Evolutionary conservation across 768 basidiomycete genomes (phyloP).

Genomic region (Termitomyces sp.): DNA sequence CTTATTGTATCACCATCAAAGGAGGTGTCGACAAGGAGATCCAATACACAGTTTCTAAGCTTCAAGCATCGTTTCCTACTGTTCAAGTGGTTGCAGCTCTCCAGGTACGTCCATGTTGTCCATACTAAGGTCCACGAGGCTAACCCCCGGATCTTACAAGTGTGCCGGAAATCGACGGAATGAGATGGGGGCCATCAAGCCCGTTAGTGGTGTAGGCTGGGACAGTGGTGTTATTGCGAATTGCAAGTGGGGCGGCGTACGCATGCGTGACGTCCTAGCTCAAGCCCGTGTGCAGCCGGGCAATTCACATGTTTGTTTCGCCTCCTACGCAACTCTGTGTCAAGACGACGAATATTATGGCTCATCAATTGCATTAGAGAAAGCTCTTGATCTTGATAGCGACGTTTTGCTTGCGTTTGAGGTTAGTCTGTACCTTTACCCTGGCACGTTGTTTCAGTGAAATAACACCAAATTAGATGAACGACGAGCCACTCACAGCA

Average conservation of each 20-base stretch:
- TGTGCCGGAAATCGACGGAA: conserved; percentile 66
- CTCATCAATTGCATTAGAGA: conserved; percentile 52
- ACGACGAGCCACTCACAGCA: conserved; percentile 48
- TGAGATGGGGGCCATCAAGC: conserved; percentile 55
- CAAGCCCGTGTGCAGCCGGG: conserved; percentile 31
- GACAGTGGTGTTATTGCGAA: conserved; percentile 67
- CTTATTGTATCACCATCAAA: conserved; percentile 35
- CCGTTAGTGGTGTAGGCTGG: conserved; percentile 60
- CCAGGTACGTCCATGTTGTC: conserved; percentile 33
- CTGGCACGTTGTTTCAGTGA: background rate
- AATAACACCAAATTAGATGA: conserved; percentile 44
- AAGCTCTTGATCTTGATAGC: conserved; percentile 38
- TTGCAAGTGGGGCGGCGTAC: conserved; percentile 59
- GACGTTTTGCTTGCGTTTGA: conserved; percentile 61
- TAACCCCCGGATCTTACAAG: conserved; percentile 20
- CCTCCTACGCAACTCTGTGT: conserved; percentile 53
- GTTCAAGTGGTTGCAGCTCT: conserved; percentile 47
- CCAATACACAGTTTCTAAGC: conserved; percentile 29
- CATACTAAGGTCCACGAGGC: background rate
- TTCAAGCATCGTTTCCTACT: conserved; percentile 35
- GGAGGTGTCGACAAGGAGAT: conserved; percentile 27
- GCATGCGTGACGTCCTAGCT: conserved; percentile 51
- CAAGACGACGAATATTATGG: conserved; percentile 62
- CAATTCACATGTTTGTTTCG: conserved; percentile 51
- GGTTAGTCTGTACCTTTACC: conserved; percentile 23